These are phyloP conservation scores for Vitis rupestris DNA, from an alignment of 164 flowering plant species.

Conservation along the genomic window DNA sequence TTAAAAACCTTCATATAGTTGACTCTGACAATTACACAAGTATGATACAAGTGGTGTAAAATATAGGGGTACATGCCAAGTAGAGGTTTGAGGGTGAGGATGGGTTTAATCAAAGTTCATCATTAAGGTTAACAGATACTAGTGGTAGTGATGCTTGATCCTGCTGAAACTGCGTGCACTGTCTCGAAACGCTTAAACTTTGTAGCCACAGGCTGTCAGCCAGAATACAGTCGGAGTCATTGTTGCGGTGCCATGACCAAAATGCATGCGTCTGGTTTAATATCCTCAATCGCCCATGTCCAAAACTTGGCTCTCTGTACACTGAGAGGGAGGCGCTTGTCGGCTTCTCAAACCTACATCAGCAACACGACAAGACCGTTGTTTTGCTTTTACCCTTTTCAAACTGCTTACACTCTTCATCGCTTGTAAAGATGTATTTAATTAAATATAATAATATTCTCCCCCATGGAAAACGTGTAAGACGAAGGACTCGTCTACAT, in stretches of 20 bases:
- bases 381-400: no score
- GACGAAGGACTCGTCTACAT: no score
- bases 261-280: slow-evolving; percentile 59
- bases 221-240: slow-evolving; percentile 40
- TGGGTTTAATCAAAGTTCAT: slow-evolving; percentile 24
- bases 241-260: slow-evolving; percentile 91
- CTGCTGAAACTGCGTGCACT: slow-evolving; percentile 6
- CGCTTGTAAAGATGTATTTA: no score
- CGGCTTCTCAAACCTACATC: slow-evolving; percentile 49
- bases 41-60: no score
- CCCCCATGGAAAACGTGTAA: no score
- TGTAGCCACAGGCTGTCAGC: slow-evolving; percentile 63
- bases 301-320: slow-evolving; percentile 76
- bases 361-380: not conserved
- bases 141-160: not conserved
- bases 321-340: slow-evolving; percentile 47
- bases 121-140: slow-evolving; percentile 6
- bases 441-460: no score
- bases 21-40: no score
- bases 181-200: slow-evolving; percentile 27
- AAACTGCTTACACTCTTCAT: no score
- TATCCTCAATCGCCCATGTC: slow-evolving; percentile 70
- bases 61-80: not conserved
- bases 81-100: not conserved
- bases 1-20: no score